Evolutionary conservation across 768 basidiomycete genomes (phyloP).

Genomic region (Tylopilus balloui): DNA sequence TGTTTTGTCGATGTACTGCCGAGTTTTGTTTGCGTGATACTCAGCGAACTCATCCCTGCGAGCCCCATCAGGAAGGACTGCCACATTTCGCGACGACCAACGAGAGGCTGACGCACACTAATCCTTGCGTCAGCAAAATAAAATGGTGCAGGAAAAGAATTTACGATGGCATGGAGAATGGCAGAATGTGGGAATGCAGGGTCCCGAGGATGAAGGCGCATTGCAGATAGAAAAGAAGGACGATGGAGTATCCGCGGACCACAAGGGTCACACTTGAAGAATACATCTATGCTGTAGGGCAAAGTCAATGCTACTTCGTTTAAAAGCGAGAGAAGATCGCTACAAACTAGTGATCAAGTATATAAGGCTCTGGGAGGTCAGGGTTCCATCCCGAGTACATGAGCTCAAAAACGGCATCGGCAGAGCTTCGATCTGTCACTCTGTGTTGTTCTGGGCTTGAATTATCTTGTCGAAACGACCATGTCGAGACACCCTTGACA

Average conservation of each 20-base stretch:
- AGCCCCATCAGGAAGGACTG: constrained; percentile 67
- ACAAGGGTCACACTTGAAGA: constrained; percentile 87
- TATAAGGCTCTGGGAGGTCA: constrained; percentile 72
- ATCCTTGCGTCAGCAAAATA: constrained; percentile 7
- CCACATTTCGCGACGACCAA: constrained; percentile 69
- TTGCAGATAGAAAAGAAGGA: constrained; percentile 71
- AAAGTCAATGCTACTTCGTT: constrained; percentile 10
- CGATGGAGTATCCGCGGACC: constrained; percentile 80
- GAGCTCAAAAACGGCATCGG: constrained; percentile 60
- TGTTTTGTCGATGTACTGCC: constrained; percentile 81
- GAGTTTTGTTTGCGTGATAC: constrained; percentile 82
- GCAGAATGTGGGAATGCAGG: constrained; percentile 85
- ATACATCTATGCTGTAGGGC: constrained; percentile 66
- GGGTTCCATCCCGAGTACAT: constrained; percentile 81
- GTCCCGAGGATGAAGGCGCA: constrained; percentile 77
- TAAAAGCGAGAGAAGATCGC: constrained; percentile 7
- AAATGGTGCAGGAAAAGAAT: constrained; percentile 15
- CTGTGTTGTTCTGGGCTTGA: constrained; percentile 49
- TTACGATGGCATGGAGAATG: constrained; percentile 85
- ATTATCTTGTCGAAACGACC: constrained; percentile 38
- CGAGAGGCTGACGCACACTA: constrained; percentile 82
- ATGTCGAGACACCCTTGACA: constrained; percentile 1
- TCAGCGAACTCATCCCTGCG: constrained; percentile 84
- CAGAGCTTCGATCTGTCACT: constrained; percentile 34
- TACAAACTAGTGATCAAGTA: constrained; percentile 74